These are phyloP conservation scores for Colletotrichum camelliae DNA, from an alignment of 2,329 filamentous ascomycete species.

Conservation along the genomic window DNA sequence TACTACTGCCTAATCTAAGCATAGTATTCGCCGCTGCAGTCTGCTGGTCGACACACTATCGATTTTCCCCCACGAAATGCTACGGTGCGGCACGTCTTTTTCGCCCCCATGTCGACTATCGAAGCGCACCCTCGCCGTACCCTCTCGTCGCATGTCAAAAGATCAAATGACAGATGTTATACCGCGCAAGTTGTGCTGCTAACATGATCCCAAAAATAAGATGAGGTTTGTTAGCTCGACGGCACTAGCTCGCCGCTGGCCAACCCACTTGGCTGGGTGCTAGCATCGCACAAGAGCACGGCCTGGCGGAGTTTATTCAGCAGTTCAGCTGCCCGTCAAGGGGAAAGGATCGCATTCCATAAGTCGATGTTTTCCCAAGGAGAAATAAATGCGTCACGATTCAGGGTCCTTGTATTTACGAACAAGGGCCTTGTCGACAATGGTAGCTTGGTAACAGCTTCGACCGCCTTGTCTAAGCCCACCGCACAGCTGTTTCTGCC, in stretches of 20 bases:
- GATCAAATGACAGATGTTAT: conserved; percentile 12
- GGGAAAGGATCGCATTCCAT: neutral
- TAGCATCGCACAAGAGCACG: neutral
- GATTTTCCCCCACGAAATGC: conserved; percentile 17
- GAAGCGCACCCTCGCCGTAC: neutral
- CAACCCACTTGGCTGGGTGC: neutral
- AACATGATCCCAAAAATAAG: neutral
- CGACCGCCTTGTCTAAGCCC: neutral
- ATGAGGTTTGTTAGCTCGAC: neutral
- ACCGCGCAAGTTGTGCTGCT: neutral
- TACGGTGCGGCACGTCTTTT: neutral
- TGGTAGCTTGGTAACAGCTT: neutral
- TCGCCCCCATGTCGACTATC: neutral
- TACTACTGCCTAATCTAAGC: neutral
- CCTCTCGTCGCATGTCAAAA: neutral
- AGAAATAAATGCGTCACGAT: neutral
- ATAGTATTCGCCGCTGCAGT: neutral
- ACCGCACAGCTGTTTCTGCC: neutral
- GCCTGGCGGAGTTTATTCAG: neutral
- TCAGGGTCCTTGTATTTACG: neutral
- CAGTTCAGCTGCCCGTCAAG: neutral
- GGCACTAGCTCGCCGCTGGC: neutral
- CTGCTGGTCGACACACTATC: neutral
- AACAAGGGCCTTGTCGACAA: neutral
- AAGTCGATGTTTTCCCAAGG: neutral